Percentiles rank a stretch among this genome's conserved stretches.
These are phyloP conservation scores for Zygoascus meyerae DNA, from an alignment of 1,139 yeast species.

Conservation along the genomic window DNA sequence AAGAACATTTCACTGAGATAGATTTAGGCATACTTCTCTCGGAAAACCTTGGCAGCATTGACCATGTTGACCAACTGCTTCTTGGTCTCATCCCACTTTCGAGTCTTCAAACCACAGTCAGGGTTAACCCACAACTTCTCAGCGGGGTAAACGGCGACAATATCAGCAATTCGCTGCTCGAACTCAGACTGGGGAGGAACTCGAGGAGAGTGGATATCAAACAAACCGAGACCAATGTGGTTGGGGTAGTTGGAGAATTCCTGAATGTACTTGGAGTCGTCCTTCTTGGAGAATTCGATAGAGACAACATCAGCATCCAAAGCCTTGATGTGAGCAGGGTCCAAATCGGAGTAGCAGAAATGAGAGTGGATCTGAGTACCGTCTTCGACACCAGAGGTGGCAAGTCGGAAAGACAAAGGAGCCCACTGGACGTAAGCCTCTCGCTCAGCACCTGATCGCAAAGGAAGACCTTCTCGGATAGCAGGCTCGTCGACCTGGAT, in stretches of 20 bases:
- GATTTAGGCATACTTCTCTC: slow-evolving; percentile 40
- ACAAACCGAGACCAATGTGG: slow-evolving; percentile 98
- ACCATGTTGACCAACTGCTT: slow-evolving; percentile 89
- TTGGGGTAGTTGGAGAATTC: slow-evolving; percentile 98
- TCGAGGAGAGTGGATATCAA: slow-evolving; percentile 99
- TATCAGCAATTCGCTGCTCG: slow-evolving; percentile 86
- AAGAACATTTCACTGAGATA: slow-evolving; percentile 11
- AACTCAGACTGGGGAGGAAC: slow-evolving; percentile 97
- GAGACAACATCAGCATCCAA: slow-evolving; percentile 99
- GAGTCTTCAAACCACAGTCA: slow-evolving; percentile 99
- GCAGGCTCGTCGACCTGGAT: slow-evolving; percentile 99
- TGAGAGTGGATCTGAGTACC: slow-evolving; percentile 98
- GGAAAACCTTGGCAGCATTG: slow-evolving; percentile 95
- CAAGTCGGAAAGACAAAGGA: slow-evolving; percentile 98
- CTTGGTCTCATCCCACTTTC: slow-evolving; percentile 91
- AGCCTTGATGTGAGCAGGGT: slow-evolving; percentile 98
- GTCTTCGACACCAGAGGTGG: slow-evolving; percentile 96
- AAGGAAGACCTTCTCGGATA: slow-evolving; percentile 99
- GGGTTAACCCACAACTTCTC: slow-evolving; percentile 99
- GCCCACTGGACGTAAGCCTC: slow-evolving; percentile 97
- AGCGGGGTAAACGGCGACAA: slow-evolving; percentile 94
- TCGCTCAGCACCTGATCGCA: slow-evolving; percentile 97
- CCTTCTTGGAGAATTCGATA: slow-evolving; percentile 99
- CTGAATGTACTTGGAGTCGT: slow-evolving; percentile 94
- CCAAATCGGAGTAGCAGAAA: slow-evolving; percentile 99